A percentile compares a stretch with the other conserved stretches of the same genome.
phyloP scores from a whole-genome alignment of 108 stramenopile species.

The Stephanodiscus triporus region DNA sequence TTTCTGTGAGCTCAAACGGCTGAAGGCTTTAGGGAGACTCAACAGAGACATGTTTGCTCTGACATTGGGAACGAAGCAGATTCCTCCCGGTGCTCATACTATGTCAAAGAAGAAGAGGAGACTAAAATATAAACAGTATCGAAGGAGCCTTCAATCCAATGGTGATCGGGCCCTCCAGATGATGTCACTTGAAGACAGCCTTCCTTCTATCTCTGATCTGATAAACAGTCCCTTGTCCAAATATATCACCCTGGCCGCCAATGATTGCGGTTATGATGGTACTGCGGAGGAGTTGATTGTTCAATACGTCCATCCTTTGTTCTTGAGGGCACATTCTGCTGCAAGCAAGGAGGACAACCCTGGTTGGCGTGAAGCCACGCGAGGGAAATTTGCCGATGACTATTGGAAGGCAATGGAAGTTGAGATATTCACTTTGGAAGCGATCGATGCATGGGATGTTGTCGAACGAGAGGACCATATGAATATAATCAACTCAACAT shows the following conservation, averaged over 20 bases:
- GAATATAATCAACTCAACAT: background rate
- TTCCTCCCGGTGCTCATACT: no score
- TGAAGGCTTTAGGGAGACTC: background rate
- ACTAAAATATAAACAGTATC: conserved; percentile 3
- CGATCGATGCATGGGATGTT: background rate
- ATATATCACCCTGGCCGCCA: background rate
- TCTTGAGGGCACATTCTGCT: background rate
- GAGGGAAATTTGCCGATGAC: background rate
- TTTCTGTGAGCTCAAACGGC: no score
- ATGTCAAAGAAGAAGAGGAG: conserved; percentile 2
- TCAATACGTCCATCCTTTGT: conserved; percentile 1
- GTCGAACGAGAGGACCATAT: background rate
- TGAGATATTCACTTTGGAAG: conserved; percentile 1
- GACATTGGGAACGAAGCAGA: background rate
- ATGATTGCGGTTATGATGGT: background rate
- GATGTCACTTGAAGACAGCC: background rate
- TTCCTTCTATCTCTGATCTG: background rate
- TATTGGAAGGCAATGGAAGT: conserved; percentile 3
- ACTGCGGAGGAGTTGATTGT: background rate
- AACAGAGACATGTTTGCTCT: background rate
- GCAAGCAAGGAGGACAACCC: conserved; percentile 2
- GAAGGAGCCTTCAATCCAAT: background rate
- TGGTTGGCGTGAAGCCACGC: background rate
- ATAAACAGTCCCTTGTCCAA: background rate
- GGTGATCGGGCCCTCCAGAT: conserved; percentile 5